Base-by-base conservation (phyloP, 2,329 filamentous ascomycete genomes). In the Stachybotrys echinatus region DNA sequence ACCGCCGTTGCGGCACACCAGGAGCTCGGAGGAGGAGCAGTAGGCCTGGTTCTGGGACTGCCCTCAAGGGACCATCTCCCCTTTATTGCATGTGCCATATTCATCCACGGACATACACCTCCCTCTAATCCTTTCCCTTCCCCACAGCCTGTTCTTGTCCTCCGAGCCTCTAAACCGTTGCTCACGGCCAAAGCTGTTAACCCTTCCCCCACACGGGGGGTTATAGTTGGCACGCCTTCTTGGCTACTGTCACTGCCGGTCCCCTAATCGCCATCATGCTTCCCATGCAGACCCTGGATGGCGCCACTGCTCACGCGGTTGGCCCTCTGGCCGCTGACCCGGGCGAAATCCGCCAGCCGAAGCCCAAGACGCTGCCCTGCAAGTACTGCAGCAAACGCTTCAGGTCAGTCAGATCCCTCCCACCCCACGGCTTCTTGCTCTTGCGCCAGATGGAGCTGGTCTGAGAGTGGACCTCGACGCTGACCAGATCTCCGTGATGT, bases 381-480 rank as follows among this genome's bases (percentile, higher is more conserved):
- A 79, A 79, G 60, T 83, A 81, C 60, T 84, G 81, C 65, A 79
- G 74, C 66, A 83, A 83, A 61, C 74, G 75, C 54, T 84, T 84
- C 65, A 77, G 80, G 80, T 83, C 65, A 68, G 77, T 65, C 52
- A 39, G 46, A 51, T 48, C 47, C 48, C 53, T 46, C 51, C 39
- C 50, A 53, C 47, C 54, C 47, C 54, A 44, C 51, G 45, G 47
- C 31, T 37, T 46, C 48, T 47, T 39, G 18, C 10, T 34, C 27
- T 18, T 44, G 39, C 48, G 31, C 18, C 14, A 14, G 10, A 34
- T 34, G 10, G 10, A 3, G 10, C 27, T 34, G 10, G 27, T 34
- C 27, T 34, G 5, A 34, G 10, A 14, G 27, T 3, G 10, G 10
- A 34, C 27, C 14, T 34, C 14, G 27, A 34, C 14, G 27, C 27